phyloP scores from a whole-genome alignment of 1,139 yeast genomes.

The Suhomyces bolitotheri region DNA sequence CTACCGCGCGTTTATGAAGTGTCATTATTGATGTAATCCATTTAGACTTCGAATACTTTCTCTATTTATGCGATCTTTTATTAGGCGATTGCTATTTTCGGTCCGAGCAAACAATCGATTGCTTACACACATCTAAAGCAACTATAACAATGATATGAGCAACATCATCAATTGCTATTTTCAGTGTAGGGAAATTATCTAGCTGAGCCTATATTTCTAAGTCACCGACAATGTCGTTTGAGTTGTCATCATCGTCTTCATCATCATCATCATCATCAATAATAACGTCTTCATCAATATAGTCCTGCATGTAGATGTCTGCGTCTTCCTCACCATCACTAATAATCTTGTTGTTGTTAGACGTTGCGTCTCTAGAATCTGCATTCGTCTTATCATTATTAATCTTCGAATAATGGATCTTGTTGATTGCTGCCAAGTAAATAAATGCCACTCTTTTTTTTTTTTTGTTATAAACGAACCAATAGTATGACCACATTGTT shows the following conservation, averaged over 20 bases:
- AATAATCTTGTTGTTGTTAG: slow-evolving; percentile 20
- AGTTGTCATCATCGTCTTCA: slow-evolving; percentile 30
- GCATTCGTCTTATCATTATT: slow-evolving; percentile 20
- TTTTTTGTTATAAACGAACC: slow-evolving; percentile 89
- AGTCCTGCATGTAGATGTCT: slow-evolving; percentile 24
- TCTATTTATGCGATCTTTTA: too few relatives aligned
- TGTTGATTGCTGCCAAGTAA: slow-evolving; percentile 52
- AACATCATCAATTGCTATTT: too few relatives aligned
- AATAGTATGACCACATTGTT: slow-evolving; percentile 85
- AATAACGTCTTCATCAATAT: slow-evolving; percentile 30
- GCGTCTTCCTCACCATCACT: slow-evolving; percentile 24
- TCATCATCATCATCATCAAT: slow-evolving; percentile 35
- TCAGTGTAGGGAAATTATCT: too few relatives aligned
- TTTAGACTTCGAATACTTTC: too few relatives aligned
- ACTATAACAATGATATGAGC: too few relatives aligned
- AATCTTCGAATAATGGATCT: slow-evolving; percentile 40
- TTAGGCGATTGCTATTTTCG: too few relatives aligned
- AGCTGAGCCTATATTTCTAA: too few relatives aligned
- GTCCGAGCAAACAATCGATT: too few relatives aligned
- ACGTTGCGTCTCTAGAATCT: slow-evolving; percentile 18
- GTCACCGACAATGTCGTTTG: slow-evolving; percentile 38
- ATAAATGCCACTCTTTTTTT: slow-evolving; percentile 88
- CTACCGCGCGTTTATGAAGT: slow-evolving; percentile 21
- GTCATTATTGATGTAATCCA: too few relatives aligned
- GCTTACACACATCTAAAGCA: too few relatives aligned